Conservation (phyloP, 768 basidiomycete genomes). For the Clitopilus passeckerianus region DNA sequence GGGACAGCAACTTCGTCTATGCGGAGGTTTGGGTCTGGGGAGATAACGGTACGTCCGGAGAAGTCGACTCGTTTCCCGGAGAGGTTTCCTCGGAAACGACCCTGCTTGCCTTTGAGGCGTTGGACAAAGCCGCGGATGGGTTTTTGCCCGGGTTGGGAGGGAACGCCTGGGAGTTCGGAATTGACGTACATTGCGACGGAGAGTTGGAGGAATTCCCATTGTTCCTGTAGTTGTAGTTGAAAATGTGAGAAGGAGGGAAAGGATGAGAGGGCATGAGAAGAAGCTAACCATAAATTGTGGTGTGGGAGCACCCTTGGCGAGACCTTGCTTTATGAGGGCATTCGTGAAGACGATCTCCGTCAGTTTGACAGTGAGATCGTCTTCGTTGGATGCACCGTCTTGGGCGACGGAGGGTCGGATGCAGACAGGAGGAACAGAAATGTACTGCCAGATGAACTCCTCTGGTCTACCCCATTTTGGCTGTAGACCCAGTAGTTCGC, state of each 20-base stretch:
- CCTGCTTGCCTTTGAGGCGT: slow-evolving; percentile 97
- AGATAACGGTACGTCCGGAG: slow-evolving; percentile 96
- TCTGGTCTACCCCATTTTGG: slow-evolving; percentile 90
- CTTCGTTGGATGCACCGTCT: slow-evolving; percentile 97
- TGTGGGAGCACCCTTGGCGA: slow-evolving; percentile 84
- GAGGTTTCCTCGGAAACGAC: slow-evolving; percentile 96
- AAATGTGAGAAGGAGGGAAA: not conserved
- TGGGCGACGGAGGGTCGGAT: slow-evolving; percentile 97
- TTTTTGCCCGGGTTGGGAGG: slow-evolving; percentile 81
- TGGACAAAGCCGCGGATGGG: slow-evolving; percentile 98
- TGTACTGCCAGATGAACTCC: slow-evolving; percentile 98
- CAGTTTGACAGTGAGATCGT: slow-evolving; percentile 95
- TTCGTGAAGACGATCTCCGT: slow-evolving; percentile 96
- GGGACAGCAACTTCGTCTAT: slow-evolving; percentile 99
- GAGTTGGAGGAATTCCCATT: slow-evolving; percentile 97
- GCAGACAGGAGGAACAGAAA: slow-evolving; percentile 96
- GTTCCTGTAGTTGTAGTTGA: slow-evolving; percentile 52
- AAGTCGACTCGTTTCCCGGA: slow-evolving; percentile 99
- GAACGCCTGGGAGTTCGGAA: slow-evolving; percentile 92
- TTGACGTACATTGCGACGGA: slow-evolving; percentile 98
- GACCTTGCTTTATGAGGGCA: slow-evolving; percentile 84
- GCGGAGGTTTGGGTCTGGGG: slow-evolving; percentile 96
- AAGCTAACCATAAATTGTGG: slow-evolving; percentile 77
- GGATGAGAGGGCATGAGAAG: not conserved
- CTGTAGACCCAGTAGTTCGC: slow-evolving; percentile 87